Base-by-base conservation (phyloP, 2,329 filamentous ascomycete species). In the Cercospora janseana region DNA sequence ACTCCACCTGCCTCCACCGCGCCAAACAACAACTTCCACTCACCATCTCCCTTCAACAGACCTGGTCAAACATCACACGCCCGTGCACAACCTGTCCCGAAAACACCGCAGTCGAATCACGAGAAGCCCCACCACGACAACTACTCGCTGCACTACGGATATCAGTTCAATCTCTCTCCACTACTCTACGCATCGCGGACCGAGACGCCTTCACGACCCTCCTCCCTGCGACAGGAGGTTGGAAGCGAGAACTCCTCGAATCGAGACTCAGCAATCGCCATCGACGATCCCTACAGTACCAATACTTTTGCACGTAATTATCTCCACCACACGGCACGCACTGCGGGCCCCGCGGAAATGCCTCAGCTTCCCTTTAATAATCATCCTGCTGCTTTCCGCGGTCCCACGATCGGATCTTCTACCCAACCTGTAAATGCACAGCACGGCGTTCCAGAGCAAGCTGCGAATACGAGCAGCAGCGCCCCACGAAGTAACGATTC, bases 81-180 rank as follows among this genome's bases (percentile, higher is more conserved):
- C 15, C 7, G 43, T 26, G 24, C 29, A n/a, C 59, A 56, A 9
- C 64, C 66, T 35, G 60, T 60, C 7, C 57, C 62, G 6, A 45
- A 49, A 8, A 62, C 63, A 16, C 63, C 63, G 26, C 62, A 49
- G 29, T 46, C 51, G n/a, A 34, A 63, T 23, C 61, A 64, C 18
- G 28, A 49, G 31, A 52, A 59, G 18, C 51, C 57, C 21, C 56
- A 60, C 24, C 54, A 59, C 18, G 57, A 60, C 28, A 55, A 61
- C 34, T 60, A 60, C 43, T 53, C 62, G n/a, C 52, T 64, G 2
- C 67, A 69, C 49, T 75, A 74, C 54, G 74, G 75, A 37, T 73
- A 72, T 45, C 69, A 69, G 31, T n/a, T n/a, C n/a, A 76, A 76
- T 53, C 71, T 77, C 26, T 75, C 74, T 3, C 72, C 73, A 3